Conservation (phyloP, 345 rosid genomes). For the Ailanthus altissimus region DNA sequence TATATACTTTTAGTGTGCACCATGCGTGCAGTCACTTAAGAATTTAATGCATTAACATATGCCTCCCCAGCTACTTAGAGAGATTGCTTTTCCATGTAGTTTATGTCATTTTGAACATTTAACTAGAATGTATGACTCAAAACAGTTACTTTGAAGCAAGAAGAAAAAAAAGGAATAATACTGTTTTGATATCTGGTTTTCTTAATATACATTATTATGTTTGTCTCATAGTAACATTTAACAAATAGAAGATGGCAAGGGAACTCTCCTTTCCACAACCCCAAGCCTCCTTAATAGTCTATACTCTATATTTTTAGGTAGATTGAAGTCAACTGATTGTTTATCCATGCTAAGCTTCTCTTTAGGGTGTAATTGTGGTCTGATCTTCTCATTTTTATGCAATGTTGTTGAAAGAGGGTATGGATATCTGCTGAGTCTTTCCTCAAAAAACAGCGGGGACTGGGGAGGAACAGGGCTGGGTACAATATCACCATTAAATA, state of each 20-base stretch:
- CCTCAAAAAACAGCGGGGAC: background rate
- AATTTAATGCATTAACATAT: background rate
- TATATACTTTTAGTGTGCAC: background rate
- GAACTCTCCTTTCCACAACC: background rate
- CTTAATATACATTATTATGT: background rate
- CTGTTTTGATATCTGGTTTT: background rate
- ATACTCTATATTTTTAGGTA: background rate
- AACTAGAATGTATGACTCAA: background rate
- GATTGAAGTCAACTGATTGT: background rate
- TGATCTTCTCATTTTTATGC: background rate
- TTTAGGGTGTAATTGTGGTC: background rate
- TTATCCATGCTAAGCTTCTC: background rate
- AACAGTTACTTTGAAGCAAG: background rate
- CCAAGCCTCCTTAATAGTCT: background rate
- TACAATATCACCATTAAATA: background rate
- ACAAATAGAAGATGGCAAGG: background rate
- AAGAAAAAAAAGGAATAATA: too few relatives aligned
- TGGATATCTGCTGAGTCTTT: background rate
- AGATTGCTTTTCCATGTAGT: background rate
- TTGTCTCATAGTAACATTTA: background rate
- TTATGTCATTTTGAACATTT: background rate
- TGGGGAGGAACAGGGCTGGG: background rate
- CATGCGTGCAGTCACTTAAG: background rate
- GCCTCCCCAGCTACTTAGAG: background rate
- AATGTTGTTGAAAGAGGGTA: background rate